Percentiles rank a stretch among this genome's conserved stretches.
These are phyloP conservation scores for Spathaspora gorwiae DNA, from an alignment of 805 yeast genomes.

Conservation along the genomic window DNA sequence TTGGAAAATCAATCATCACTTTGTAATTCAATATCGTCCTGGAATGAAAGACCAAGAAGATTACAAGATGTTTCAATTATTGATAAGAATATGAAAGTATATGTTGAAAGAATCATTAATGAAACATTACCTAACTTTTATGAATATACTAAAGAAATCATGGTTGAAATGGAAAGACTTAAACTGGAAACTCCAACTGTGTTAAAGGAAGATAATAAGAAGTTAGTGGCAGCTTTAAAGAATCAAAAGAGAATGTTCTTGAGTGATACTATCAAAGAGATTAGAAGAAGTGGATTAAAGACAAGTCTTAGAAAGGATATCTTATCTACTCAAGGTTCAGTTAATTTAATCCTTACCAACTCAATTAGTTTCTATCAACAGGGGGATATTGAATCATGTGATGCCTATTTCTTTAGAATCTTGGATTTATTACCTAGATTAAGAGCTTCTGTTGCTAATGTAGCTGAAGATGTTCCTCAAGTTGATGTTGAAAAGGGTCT, in stretches of 20 bases:
- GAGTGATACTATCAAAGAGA: slow-evolving; percentile 70
- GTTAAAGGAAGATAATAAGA: slow-evolving; percentile 70
- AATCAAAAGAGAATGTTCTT: slow-evolving; percentile 76
- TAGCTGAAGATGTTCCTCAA: slow-evolving; percentile 71
- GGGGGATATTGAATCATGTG: slow-evolving; percentile 34
- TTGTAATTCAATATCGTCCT: slow-evolving; percentile 36
- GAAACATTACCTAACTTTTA: slow-evolving; percentile 46
- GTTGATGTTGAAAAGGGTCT: slow-evolving; percentile 71
- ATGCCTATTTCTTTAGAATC: slow-evolving; percentile 58
- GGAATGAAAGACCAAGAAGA: slow-evolving; percentile 55
- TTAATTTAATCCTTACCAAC: slow-evolving; percentile 57
- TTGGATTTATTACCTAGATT: slow-evolving; percentile 79
- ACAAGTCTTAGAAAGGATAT: slow-evolving; percentile 61
- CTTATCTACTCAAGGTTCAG: slow-evolving; percentile 56
- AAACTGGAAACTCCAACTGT: slow-evolving; percentile 73
- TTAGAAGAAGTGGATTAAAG: slow-evolving; percentile 73
- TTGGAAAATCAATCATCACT: slow-evolving; percentile 8
- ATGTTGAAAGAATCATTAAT: slow-evolving; percentile 28
- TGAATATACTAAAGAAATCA: slow-evolving; percentile 51
- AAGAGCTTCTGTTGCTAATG: slow-evolving; percentile 56
- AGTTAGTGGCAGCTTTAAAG: slow-evolving; percentile 58
- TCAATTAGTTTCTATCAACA: slow-evolving; percentile 40
- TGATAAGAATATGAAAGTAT: slow-evolving; percentile 51
- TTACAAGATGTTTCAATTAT: slow-evolving; percentile 49
- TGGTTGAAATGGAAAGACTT: slow-evolving; percentile 56